Base-by-base conservation (phyloP, 306 rosid species). In the Lathyrus aphaca region DNA sequence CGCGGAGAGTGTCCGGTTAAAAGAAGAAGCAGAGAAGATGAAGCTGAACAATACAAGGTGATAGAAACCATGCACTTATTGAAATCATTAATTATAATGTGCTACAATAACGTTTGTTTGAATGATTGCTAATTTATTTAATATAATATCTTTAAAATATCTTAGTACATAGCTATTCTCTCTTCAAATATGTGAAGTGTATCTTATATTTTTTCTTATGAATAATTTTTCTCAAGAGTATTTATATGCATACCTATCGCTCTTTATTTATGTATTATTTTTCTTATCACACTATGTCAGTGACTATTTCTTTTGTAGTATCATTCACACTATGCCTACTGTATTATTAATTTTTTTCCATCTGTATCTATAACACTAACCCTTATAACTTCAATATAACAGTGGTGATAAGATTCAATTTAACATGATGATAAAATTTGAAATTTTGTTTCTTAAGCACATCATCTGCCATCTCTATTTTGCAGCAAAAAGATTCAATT, bases 381-480 rank as follows among this genome's bases (percentile, higher is more conserved):
- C 37, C 13, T 19, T 21, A 0, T 19, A 40, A 63, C 37, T 63
- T 21, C 37, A 7, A 42, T 19, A 42, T 19, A 19, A 18, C 13
- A 88, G 97, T 63, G 86, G 75, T 67, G 68, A n/a, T n/a, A n/a
- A n/a, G n/a, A n/a, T n/a, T n/a, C n/a, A n/a, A n/a, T n/a, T n/a
- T n/a, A n/a, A n/a, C n/a, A n/a, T n/a, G n/a, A n/a, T n/a, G n/a
- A n/a, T n/a, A n/a, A n/a, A n/a, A n/a, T n/a, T n/a, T n/a, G n/a
- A n/a, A n/a, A n/a, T n/a, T n/a, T n/a, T n/a, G n/a, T n/a, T n/a
- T n/a, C 81, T 82, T 82, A 87, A 74, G 84, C 96, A 89, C 80
- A 83, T 87, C 64, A 89, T 89, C 96, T 89, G 79, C 40, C n/a
- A n/a, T n/a, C n/a, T n/a, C n/a, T n/a, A 66, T 71, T 75, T 78